These are phyloP conservation scores for Hyparrhenia diplandra DNA, from an alignment of 176 grass and related monocot species.

Conservation along the genomic window DNA sequence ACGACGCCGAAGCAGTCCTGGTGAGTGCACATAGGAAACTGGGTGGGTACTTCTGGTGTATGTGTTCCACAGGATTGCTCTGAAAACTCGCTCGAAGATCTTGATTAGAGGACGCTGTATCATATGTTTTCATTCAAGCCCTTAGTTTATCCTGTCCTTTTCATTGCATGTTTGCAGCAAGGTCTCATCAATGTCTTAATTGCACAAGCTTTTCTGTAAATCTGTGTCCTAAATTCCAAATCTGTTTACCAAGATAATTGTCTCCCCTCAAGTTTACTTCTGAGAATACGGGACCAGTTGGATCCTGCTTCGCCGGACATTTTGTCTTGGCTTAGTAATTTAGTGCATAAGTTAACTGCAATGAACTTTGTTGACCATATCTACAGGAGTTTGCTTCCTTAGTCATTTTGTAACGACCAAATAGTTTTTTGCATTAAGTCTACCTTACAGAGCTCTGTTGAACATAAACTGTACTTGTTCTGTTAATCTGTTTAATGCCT, in stretches of 20 bases:
- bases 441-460: neutral
- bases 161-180: constrained; percentile 17
- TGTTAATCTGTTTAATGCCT: neutral
- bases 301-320: too few species aligned
- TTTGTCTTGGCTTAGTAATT: neutral
- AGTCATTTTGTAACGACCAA: neutral
- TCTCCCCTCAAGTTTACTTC: neutral
- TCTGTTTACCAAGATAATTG: neutral
- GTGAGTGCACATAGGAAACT: neutral
- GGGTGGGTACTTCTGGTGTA: neutral
- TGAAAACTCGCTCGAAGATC: neutral
- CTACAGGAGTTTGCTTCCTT: constrained; percentile 4
- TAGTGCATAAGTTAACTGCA: neutral
- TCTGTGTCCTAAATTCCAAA: neutral
- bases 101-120: neutral
- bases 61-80: neutral
- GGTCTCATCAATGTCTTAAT: neutral
- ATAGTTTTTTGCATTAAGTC: neutral
- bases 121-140: neutral
- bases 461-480: neutral
- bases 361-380: neutral
- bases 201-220: neutral
- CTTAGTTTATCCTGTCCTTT: neutral
- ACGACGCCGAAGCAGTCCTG: constrained; percentile 5
- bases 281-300: neutral